Conservation (phyloP, 1,284 basidiomycete genomes). For the Amylostereum chailletii region DNA sequence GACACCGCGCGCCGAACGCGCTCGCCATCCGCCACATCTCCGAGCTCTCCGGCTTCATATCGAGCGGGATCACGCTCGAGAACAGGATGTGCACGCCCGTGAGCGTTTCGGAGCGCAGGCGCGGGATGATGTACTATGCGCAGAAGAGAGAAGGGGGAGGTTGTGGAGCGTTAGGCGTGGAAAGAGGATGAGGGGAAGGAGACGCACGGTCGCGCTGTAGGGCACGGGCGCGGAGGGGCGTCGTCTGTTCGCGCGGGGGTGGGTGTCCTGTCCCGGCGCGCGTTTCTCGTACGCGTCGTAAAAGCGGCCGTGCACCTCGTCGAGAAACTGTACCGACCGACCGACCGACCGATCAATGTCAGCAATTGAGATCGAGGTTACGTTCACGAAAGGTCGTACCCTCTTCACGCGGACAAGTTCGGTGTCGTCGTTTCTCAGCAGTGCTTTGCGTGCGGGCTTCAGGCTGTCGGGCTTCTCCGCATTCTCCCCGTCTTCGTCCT, state of each 20-base stretch:
- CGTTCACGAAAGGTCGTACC: slow-evolving; percentile 31
- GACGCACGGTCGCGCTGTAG: slow-evolving; percentile 58
- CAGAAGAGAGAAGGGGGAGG: no score
- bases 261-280: slow-evolving; percentile 24
- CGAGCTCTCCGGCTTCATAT: slow-evolving; percentile 68
- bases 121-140: slow-evolving; percentile 58
- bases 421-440: slow-evolving; percentile 83
- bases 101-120: slow-evolving; percentile 70
- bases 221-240: slow-evolving; percentile 18
- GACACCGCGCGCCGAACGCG: slow-evolving; percentile 83
- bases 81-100: slow-evolving; percentile 79
- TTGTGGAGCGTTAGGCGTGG: background rate
- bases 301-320: slow-evolving; percentile 70
- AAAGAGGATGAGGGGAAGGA: background rate
- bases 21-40: slow-evolving; percentile 85
- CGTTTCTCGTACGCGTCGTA: slow-evolving; percentile 56
- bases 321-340: slow-evolving; percentile 50
- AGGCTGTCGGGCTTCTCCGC: slow-evolving; percentile 10
- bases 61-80: slow-evolving; percentile 88
- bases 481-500: slow-evolving; percentile 18
- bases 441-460: slow-evolving; percentile 42
- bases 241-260: slow-evolving; percentile 23
- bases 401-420: slow-evolving; percentile 74
- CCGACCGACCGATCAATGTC: background rate
- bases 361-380: background rate